These are phyloP conservation scores for Echium plantagineum DNA, from an alignment of 257 asterid genomes.

Conservation along the genomic window DNA sequence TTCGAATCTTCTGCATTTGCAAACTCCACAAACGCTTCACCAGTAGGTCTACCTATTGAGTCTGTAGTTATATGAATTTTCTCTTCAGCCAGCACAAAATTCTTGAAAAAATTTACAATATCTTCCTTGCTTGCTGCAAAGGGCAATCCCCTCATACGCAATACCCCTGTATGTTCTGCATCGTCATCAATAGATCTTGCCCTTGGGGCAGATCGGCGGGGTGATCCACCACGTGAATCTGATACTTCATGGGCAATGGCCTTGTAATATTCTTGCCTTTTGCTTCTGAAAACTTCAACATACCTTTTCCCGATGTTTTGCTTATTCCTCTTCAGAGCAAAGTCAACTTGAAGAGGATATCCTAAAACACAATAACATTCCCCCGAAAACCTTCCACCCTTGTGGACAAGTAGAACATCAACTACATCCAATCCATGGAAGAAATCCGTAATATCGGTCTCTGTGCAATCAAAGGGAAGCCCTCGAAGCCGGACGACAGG, in stretches of 20 bases:
- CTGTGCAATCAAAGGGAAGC: conserved; percentile 88
- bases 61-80: conserved; percentile 57
- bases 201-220: conserved; percentile 59
- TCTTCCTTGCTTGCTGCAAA: conserved; percentile 68
- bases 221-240: conserved; percentile 64
- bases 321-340: conserved; percentile 77
- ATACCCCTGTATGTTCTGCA: conserved; percentile 72
- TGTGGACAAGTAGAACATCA: conserved; percentile 75
- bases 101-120: conserved; percentile 61
- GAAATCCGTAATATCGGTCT: conserved; percentile 72
- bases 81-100: conserved; percentile 58
- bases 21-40: conserved; percentile 95
- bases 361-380: conserved; percentile 86
- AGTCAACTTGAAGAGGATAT: conserved; percentile 77
- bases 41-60: conserved; percentile 81
- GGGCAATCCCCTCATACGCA: conserved; percentile 90
- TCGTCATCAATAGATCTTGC: conserved; percentile 63
- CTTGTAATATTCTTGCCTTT: conserved; percentile 80
- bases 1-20: conserved; percentile 69
- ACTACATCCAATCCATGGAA: conserved; percentile 70
- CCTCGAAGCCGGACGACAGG: conserved; percentile 96
- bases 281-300: conserved; percentile 85
- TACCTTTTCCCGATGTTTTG: conserved; percentile 89
- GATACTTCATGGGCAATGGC: conserved; percentile 74
- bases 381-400: conserved; percentile 68